Evolutionary conservation across 2,329 filamentous ascomycete genomes (phyloP).

Genomic region (Cercospora brassicicola): DNA sequence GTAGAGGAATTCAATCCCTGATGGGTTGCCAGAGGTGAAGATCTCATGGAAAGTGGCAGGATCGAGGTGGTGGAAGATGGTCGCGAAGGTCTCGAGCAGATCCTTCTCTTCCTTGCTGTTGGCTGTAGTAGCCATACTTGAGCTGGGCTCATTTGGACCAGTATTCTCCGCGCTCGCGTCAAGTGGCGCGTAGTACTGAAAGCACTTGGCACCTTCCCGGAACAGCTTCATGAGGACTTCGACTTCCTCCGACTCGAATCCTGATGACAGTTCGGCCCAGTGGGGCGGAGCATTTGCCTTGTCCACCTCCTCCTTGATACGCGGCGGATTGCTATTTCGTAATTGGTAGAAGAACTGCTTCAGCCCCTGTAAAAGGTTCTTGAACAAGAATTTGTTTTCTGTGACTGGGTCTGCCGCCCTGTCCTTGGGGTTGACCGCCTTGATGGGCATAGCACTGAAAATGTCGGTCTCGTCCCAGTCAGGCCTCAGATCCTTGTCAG

Average conservation of each 20-base stretch:
- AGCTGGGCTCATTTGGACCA: slow-evolving; percentile 69
- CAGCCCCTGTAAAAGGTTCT: slow-evolving; percentile 89
- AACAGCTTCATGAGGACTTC: slow-evolving; percentile 96
- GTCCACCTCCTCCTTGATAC: slow-evolving; percentile 64
- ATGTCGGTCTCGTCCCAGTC: slow-evolving; percentile 99
- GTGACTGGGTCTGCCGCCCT: slow-evolving; percentile 84
- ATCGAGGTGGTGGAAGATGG: slow-evolving; percentile 97
- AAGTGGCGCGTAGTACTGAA: slow-evolving; percentile 93
- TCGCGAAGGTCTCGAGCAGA: slow-evolving; percentile 93
- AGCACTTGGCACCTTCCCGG: slow-evolving; percentile 92
- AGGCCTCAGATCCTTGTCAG: slow-evolving; percentile 75
- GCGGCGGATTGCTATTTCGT: slow-evolving; percentile 76
- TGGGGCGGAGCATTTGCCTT: slow-evolving; percentile 76
- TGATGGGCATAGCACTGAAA: slow-evolving; percentile 93
- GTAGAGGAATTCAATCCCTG: slow-evolving; percentile 93
- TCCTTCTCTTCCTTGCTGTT: slow-evolving; percentile 97
- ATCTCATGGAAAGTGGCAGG: slow-evolving; percentile 98
- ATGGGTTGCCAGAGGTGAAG: slow-evolving; percentile 53
- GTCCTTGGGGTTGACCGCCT: slow-evolving; percentile 87
- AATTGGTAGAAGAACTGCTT: slow-evolving; percentile 97
- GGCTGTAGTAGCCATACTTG: slow-evolving; percentile 68
- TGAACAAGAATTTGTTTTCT: slow-evolving; percentile 98
- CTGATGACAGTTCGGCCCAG: slow-evolving; percentile 93
- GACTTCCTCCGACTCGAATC: slow-evolving; percentile 96
- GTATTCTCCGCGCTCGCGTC: slow-evolving; percentile 70